Conservation (phyloP, 768 basidiomycete species). For the Suillus plorans region DNA sequence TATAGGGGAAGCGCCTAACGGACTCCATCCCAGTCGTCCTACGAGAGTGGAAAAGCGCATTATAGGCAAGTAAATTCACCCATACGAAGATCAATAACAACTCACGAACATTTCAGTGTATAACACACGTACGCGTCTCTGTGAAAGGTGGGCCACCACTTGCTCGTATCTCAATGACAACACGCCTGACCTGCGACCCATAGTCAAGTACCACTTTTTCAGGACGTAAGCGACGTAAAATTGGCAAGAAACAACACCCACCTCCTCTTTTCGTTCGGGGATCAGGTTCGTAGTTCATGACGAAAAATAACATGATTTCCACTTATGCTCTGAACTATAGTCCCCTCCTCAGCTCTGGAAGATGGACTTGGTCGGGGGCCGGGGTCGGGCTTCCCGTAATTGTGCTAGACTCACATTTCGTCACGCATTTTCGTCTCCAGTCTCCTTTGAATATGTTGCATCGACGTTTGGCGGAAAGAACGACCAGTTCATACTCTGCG, state of each 20-base stretch:
- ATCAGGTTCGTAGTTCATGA: background rate
- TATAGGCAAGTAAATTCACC: slow-evolving; percentile 36
- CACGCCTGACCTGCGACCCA: slow-evolving; percentile 11
- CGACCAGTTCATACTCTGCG: slow-evolving; percentile 76
- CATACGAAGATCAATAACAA: background rate
- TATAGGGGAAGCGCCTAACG: slow-evolving; percentile 39
- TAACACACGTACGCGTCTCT: slow-evolving; percentile 42
- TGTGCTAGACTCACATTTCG: slow-evolving; percentile 40
- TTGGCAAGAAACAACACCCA: slow-evolving; percentile 43
- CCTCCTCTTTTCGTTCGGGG: slow-evolving; percentile 37
- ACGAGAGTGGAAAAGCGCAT: slow-evolving; percentile 55
- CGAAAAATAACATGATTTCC: background rate
- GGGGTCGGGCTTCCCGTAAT: slow-evolving; percentile 33
- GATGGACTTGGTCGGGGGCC: slow-evolving; percentile 60
- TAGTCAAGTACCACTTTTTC: slow-evolving; percentile 55
- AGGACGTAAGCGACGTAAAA: slow-evolving; percentile 53
- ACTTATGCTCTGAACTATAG: slow-evolving; percentile 30
- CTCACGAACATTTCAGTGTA: slow-evolving; percentile 36
- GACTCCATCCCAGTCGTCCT: slow-evolving; percentile 46
- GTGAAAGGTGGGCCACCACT: slow-evolving; percentile 42
- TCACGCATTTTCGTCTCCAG: slow-evolving; percentile 74
- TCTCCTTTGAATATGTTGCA: slow-evolving; percentile 72
- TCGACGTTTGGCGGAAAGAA: slow-evolving; percentile 82
- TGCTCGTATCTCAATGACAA: background rate
- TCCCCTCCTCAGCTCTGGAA: slow-evolving; percentile 78